phyloP scores from a whole-genome alignment of 2,329 filamentous ascomycete genomes.

The Lachnellula hyalina region DNA sequence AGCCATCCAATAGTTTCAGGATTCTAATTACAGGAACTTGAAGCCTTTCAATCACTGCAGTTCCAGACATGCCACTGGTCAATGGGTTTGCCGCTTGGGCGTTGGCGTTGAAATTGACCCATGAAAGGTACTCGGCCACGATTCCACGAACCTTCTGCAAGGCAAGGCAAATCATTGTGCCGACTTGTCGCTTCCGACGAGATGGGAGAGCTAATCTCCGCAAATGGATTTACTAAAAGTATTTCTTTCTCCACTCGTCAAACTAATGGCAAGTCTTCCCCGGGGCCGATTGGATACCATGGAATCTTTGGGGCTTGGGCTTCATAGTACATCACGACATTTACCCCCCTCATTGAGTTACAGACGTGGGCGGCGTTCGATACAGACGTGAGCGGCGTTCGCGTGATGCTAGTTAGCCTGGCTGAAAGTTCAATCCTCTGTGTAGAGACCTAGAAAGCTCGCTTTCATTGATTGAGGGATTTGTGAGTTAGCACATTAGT shows the following conservation, averaged over 20 bases:
- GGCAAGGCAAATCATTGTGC: not conserved
- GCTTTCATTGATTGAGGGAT: too few relatives aligned
- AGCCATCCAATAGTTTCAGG: not conserved
- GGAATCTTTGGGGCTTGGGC: not conserved
- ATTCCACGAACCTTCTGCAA: not conserved
- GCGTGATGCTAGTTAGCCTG: too few relatives aligned
- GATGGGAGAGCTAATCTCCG: not conserved
- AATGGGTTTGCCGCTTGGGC: not conserved
- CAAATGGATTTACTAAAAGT: not conserved
- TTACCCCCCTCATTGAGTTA: too few relatives aligned
- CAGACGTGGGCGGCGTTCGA: too few relatives aligned
- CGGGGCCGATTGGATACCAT: not conserved
- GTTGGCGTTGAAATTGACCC: not conserved
- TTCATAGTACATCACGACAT: not conserved
- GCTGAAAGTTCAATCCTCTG: too few relatives aligned
- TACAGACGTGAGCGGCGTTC: too few relatives aligned
- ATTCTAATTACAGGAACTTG: not conserved
- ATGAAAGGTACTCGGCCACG: too few relatives aligned
- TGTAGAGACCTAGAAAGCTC: too few relatives aligned
- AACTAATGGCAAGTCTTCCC: not conserved
- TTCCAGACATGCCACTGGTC: not conserved
- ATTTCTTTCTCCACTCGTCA: not conserved
- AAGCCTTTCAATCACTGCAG: not conserved
- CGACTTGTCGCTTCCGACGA: not conserved
- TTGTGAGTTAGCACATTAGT: too few relatives aligned